phyloP scores from a whole-genome alignment of 768 basidiomycete genomes.

The Agrocybe chaxingu region DNA sequence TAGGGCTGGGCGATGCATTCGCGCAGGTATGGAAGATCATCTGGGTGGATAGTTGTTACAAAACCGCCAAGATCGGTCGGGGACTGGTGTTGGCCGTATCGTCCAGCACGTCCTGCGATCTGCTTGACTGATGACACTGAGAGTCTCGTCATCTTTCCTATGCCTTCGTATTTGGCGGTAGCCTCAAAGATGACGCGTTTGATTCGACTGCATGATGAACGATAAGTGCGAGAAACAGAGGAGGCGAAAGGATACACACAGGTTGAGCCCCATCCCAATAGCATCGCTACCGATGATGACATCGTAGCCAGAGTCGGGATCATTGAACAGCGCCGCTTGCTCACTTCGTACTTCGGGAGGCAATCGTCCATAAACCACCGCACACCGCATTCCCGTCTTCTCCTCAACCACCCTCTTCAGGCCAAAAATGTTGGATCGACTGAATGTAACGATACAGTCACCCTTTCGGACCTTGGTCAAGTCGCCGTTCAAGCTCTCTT shows the following conservation, averaged over 20 bases:
- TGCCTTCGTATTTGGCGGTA: constrained; percentile 65
- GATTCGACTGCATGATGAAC: constrained; percentile 66
- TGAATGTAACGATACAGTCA: constrained; percentile 91
- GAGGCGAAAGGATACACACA: constrained; percentile 51
- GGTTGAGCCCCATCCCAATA: constrained; percentile 94
- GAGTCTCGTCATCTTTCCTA: constrained; percentile 34
- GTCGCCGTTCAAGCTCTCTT: constrained; percentile 59
- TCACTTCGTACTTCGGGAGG: constrained; percentile 91
- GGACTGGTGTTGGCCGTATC: constrained; percentile 64
- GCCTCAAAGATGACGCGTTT: constrained; percentile 78
- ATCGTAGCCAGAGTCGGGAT: constrained; percentile 77
- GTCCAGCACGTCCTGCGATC: constrained; percentile 91
- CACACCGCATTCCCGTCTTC: constrained; percentile 73
- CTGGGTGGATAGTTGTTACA: constrained; percentile 65
- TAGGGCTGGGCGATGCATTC: constrained; percentile 52
- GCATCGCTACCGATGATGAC: constrained; percentile 94
- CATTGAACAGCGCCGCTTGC: constrained; percentile 91
- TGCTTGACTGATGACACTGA: constrained; percentile 84
- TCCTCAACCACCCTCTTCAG: constrained; percentile 73
- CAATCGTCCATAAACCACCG: constrained; percentile 88
- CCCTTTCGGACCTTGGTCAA: constrained; percentile 65
- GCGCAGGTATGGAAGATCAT: constrained; percentile 61
- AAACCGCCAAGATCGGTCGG: constrained; percentile 49
- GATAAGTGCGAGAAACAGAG: background rate
- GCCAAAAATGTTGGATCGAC: constrained; percentile 68